A percentile compares a stretch with the other conserved stretches of the same genome.
Evolutionary conservation across 768 basidiomycete species (phyloP).

Genomic region (Roridomyces roridus): DNA sequence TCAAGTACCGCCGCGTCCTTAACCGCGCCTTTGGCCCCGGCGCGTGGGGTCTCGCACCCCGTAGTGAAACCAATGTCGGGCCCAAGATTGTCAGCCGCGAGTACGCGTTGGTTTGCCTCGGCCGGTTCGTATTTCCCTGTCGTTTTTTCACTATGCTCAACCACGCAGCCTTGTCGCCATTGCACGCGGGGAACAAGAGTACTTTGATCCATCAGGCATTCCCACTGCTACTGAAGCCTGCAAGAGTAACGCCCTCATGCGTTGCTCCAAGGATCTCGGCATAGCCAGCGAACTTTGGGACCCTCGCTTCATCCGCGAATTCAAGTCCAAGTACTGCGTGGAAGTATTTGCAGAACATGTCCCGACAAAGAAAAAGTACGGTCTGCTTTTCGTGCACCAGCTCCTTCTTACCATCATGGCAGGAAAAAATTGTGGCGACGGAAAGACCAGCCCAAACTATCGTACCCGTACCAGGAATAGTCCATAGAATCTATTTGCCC

Average conservation of each 20-base stretch:
- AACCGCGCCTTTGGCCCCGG: conserved; percentile 97
- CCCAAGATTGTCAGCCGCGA: conserved; percentile 90
- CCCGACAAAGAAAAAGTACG: conserved; percentile 90
- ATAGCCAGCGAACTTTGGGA: conserved; percentile 98
- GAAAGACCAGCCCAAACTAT: conserved; percentile 84
- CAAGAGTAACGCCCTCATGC: conserved; percentile 97
- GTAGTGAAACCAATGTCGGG: conserved; percentile 89
- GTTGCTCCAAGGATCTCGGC: conserved; percentile 96
- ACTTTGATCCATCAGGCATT: conserved; percentile 90
- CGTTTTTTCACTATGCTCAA: background rate
- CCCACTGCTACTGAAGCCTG: conserved; percentile 94
- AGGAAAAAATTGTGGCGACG: conserved; percentile 91
- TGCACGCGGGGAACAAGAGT: conserved; percentile 95
- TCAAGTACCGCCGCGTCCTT: conserved; percentile 91
- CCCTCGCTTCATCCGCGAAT: conserved; percentile 92
- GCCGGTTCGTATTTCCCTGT: conserved; percentile 61
- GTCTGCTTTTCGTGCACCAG: conserved; percentile 14
- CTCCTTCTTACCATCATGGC: background rate
- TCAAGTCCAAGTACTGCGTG: conserved; percentile 82
- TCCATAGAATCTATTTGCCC: background rate
- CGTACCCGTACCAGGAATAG: conserved; percentile 88
- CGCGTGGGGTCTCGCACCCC: conserved; percentile 95
- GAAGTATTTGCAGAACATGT: conserved; percentile 89
- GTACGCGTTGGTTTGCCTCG: conserved; percentile 93
- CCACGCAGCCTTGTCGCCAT: conserved; percentile 79